Base-by-base conservation (phyloP, 2,329 filamentous ascomycete species). In the Cephalotrichum gorgonifer region DNA sequence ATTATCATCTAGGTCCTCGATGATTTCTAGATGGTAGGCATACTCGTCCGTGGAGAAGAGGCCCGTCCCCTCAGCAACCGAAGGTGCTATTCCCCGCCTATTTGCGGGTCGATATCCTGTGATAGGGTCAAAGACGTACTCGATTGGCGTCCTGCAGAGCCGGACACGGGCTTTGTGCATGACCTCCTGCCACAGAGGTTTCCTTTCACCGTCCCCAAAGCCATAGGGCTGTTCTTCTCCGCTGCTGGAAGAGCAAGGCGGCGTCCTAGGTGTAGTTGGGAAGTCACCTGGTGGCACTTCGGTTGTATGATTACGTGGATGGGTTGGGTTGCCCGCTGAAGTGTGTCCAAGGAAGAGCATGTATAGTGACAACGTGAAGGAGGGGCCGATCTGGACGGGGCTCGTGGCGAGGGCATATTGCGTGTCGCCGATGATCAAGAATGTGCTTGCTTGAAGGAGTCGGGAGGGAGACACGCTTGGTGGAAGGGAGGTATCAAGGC, bases 311-410 rank as follows among this genome's bases (percentile, higher is more conserved):
- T 22, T 23, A 4, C 17, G 15, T 41, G 25, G 22, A 22, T 6
- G n/a, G 14, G 20, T 33, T 4, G 43, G 15, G 30, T 7, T 9
- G 15, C n/a, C 17, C 4, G 25, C 17, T 27, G 41, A 31, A 30
- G 83, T 71, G 63, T 97, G 89, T 2, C 88, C 86, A 2, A 83
- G 75, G 58, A 97, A 98, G 1, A 97, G 76, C 89, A 97, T 96
- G 64, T 97, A 98, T 56, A 97, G 70, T 0, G 90, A 95, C 7
- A 97, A 65, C 0, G 79, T 85, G 59, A 96, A 97, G 0, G 83
- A 79, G 0, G 91, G 89, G 0, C 93, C 93, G 52, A 97, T 85
- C 60, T 96, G 89, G 43, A 88, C 81, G 0, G 84, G 75, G 9
- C 71, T 67, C 1, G 69, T 74, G 6, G 83, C 77, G 38, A 54